A percentile compares a stretch with the other conserved stretches of the same genome.
phyloP scores from a whole-genome alignment of 139 green algal species.

The Tetradesmus obliquus region DNA sequence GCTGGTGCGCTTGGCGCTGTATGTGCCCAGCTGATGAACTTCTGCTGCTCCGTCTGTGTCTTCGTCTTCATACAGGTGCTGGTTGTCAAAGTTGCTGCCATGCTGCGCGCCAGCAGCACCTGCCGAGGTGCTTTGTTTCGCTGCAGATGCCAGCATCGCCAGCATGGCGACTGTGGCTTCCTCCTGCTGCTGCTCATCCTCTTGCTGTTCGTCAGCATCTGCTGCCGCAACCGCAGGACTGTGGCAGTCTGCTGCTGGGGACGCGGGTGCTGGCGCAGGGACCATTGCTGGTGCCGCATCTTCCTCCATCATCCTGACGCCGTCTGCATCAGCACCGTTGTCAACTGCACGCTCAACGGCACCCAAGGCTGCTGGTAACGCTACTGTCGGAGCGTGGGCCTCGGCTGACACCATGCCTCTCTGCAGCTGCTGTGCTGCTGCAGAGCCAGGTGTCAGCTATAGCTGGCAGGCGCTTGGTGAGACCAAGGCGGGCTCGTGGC shows the following conservation, averaged over 20 bases:
- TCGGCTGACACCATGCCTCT: not conserved
- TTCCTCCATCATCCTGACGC: not conserved
- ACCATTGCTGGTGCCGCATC: not conserved
- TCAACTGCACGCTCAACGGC: not conserved
- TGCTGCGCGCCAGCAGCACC: not conserved
- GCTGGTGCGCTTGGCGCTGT: conserved; percentile 21
- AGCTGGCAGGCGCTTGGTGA: not conserved
- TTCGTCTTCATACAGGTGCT: not conserved
- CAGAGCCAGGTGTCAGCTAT: not conserved
- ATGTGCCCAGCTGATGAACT: not conserved
- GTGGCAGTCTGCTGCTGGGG: not conserved
- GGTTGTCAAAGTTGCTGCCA: not conserved
- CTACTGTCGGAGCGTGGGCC: not conserved
- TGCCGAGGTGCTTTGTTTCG: not conserved
- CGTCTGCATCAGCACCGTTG: not conserved
- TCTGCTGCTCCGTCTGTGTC: not conserved
- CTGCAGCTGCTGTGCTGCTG: not conserved
- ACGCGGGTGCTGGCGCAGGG: not conserved
- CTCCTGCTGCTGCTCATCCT: not conserved
- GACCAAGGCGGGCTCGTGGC: not conserved
- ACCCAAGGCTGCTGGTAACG: not conserved
- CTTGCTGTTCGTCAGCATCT: not conserved
- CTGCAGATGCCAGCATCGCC: conserved; percentile 24
- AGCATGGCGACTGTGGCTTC: conserved; percentile 15
- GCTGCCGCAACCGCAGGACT: conserved; percentile 4